Conservation (phyloP, 805 yeast species). For the Kazachstania africana region DNA sequence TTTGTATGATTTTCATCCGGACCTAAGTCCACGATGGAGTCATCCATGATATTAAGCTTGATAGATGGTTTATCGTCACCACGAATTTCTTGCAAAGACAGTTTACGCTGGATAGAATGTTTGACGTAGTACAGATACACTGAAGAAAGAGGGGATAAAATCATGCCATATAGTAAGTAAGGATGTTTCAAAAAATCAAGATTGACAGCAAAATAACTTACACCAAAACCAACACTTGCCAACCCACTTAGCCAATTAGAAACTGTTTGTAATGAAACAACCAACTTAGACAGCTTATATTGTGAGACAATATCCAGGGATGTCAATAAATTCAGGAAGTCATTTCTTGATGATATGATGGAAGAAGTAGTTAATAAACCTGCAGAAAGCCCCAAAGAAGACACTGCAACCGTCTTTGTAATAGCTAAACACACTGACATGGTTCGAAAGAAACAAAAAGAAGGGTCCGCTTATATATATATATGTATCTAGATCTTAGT, state of each 20-base stretch:
- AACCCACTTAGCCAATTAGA: slow-evolving; percentile 32
- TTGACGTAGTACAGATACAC: slow-evolving; percentile 8
- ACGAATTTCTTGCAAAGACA: background rate
- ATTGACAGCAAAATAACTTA: slow-evolving; percentile 49
- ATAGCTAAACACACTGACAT: slow-evolving; percentile 47
- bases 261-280: slow-evolving; percentile 8
- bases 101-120: slow-evolving; percentile 1
- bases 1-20: background rate
- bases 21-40: slow-evolving; percentile 22
- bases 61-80: background rate
- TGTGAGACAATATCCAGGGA: slow-evolving; percentile 12
- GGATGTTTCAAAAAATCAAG: slow-evolving; percentile 50
- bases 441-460: no score
- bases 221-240: slow-evolving; percentile 38
- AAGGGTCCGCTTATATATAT: no score
- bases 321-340: slow-evolving; percentile 8
- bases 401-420: slow-evolving; percentile 52
- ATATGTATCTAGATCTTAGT: no score
- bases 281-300: slow-evolving; percentile 4
- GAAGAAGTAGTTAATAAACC: slow-evolving; percentile 30
- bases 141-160: slow-evolving; percentile 13
- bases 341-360: slow-evolving; percentile 3
- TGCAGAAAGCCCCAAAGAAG: slow-evolving; percentile 57
- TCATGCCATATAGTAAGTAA: slow-evolving; percentile 51
- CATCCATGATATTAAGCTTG: slow-evolving; percentile 7